Percentiles rank a stretch among this genome's conserved stretches.
These are phyloP conservation scores for Dujonia santamariae DNA, from an alignment of 1,139 yeast species.

Conservation along the genomic window DNA sequence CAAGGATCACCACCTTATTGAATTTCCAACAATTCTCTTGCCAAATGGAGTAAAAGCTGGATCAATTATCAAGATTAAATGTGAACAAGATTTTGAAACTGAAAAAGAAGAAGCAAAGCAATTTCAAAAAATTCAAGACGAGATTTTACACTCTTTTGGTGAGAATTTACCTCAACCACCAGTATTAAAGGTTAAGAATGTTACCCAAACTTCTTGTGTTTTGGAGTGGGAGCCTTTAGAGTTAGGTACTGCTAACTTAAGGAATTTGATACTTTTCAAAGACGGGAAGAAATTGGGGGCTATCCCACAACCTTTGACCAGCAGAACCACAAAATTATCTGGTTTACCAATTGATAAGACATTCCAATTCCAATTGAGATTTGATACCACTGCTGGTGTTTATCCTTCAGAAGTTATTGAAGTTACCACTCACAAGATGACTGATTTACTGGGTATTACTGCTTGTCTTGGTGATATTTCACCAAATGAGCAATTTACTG, in stretches of 20 bases:
- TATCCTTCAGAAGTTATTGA: constrained; percentile 65
- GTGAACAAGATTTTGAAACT: constrained; percentile 74
- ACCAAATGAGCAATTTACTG: constrained; percentile 54
- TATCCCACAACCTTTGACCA: constrained; percentile 79
- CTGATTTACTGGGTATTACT: constrained; percentile 90
- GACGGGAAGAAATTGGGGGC: constrained; percentile 78
- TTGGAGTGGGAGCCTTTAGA: constrained; percentile 89
- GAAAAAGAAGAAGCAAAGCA: constrained; percentile 58
- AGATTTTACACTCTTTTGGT: constrained; percentile 73
- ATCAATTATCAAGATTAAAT: constrained; percentile 81
- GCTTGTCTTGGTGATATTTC: constrained; percentile 84
- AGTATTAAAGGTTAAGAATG: constrained; percentile 64
- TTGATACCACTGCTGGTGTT: constrained; percentile 88
- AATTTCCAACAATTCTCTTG: constrained; percentile 87
- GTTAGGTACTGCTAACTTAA: constrained; percentile 79
- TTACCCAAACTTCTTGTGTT: constrained; percentile 93
- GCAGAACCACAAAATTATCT: constrained; percentile 81
- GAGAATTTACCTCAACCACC: constrained; percentile 72
- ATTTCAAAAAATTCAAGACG: constrained; percentile 68
- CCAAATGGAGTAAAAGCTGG: constrained; percentile 95
- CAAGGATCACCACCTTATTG: constrained; percentile 90
- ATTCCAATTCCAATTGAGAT: constrained; percentile 74
- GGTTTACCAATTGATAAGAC: constrained; percentile 87
- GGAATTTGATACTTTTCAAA: constrained; percentile 74
- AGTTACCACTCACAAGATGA: constrained; percentile 91